Conservation (phyloP, 1,284 basidiomycete species). For the Laetiporus sulphureus region DNA sequence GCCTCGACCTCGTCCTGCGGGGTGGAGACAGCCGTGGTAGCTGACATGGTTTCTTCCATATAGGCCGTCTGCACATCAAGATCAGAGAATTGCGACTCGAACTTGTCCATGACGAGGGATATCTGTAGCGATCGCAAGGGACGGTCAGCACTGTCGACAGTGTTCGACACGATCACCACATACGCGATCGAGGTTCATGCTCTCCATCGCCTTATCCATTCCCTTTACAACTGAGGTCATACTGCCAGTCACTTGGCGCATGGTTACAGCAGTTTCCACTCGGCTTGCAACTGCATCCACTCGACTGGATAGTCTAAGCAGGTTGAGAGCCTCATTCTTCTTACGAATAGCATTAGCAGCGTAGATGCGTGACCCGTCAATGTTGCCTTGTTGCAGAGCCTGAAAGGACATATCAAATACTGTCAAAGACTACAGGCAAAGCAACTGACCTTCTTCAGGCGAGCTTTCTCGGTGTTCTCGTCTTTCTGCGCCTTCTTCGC, state of each 20-base stretch:
- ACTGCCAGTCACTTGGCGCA: slow-evolving; percentile 90
- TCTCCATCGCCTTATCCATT: slow-evolving; percentile 99
- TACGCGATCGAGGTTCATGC: slow-evolving; percentile 96
- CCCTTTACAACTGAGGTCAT: slow-evolving; percentile 97
- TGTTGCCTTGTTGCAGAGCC: slow-evolving; percentile 97
- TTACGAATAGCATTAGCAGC: slow-evolving; percentile 98
- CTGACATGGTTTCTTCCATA: slow-evolving; percentile 96
- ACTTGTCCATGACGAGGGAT: slow-evolving; percentile 98
- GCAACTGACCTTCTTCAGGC: slow-evolving; percentile 78
- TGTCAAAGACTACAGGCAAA: neutral
- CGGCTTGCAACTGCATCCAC: slow-evolving; percentile 96
- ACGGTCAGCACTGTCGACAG: neutral
- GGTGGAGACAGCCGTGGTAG: slow-evolving; percentile 88
- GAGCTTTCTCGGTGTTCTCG: slow-evolving; percentile 78
- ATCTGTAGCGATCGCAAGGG: slow-evolving; percentile 51
- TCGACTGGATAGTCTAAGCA: slow-evolving; percentile 81
- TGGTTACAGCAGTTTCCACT: slow-evolving; percentile 99
- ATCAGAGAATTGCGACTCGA: slow-evolving; percentile 94
- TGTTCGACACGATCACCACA: slow-evolving; percentile 21
- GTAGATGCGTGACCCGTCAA: slow-evolving; percentile 97
- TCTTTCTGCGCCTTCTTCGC: slow-evolving; percentile 96
- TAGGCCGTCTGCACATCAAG: slow-evolving; percentile 97
- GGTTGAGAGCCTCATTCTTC: slow-evolving; percentile 92
- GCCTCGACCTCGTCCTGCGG: slow-evolving; percentile 97
- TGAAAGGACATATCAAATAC: slow-evolving; percentile 27